Percentiles rank a stretch among this genome's conserved stretches.
phyloP scores from a whole-genome alignment of 306 rosid species.

The Quercus rubra region DNA sequence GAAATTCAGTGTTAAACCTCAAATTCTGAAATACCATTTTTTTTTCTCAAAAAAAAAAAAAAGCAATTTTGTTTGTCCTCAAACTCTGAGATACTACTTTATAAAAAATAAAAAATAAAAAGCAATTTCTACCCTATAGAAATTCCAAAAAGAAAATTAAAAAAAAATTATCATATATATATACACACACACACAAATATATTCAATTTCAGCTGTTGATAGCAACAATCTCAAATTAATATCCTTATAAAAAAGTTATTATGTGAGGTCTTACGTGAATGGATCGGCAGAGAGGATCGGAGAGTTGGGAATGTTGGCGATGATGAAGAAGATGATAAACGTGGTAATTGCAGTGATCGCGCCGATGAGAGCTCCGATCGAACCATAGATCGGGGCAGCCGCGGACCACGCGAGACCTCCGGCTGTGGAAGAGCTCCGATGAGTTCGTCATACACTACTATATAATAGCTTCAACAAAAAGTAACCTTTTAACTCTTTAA shows the following conservation, averaged over 20 bases:
- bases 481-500: neutral
- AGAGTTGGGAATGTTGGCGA: slow-evolving; percentile 39
- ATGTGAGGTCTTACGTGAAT: slow-evolving; percentile 33
- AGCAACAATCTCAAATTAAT: neutral
- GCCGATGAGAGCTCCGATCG: slow-evolving; percentile 25
- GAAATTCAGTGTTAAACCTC: too few relatives aligned
- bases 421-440: slow-evolving; percentile 59
- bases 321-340: slow-evolving; percentile 21
- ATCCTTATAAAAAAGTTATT: slow-evolving; percentile 17
- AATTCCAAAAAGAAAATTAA: too few relatives aligned
- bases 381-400: slow-evolving; percentile 32
- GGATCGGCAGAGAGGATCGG: slow-evolving; percentile 44
- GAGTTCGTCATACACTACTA: slow-evolving; percentile 85
- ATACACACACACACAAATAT: too few relatives aligned
- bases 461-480: neutral
- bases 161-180: too few relatives aligned
- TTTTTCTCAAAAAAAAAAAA: too few relatives aligned
- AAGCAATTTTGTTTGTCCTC: too few relatives aligned
- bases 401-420: slow-evolving; percentile 80
- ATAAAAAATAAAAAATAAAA: too few relatives aligned
- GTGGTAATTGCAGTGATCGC: slow-evolving; percentile 5
- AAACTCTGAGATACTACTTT: too few relatives aligned
- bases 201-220: neutral
- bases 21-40: too few relatives aligned
- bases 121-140: too few relatives aligned